phyloP scores from a whole-genome alignment of 164 flowering plant genomes.

The Piper betle region DNA sequence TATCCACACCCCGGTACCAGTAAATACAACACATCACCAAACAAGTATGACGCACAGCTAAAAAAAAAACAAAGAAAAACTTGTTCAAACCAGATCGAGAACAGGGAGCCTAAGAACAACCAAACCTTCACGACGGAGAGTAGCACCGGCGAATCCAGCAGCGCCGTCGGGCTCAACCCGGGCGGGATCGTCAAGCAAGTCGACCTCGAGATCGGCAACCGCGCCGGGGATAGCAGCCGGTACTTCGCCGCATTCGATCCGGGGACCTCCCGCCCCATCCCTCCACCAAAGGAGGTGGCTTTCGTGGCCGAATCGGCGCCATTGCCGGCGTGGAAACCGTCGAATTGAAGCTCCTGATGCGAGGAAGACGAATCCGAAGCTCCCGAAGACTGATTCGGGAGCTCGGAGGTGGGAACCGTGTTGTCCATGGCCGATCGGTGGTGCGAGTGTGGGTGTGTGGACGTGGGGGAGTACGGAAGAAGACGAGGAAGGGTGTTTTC shows the following conservation, averaged over 20 bases:
- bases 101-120: background rate
- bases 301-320: background rate
- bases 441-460: slow-evolving; percentile 2
- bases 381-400: background rate
- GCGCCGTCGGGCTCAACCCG: slow-evolving; percentile 67
- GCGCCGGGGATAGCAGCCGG: slow-evolving; percentile 85
- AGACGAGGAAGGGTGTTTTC: slow-evolving; percentile 1
- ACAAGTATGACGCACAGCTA: too few species aligned
- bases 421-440: background rate
- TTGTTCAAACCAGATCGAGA: too few species aligned
- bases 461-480: background rate
- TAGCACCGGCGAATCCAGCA: slow-evolving; percentile 57
- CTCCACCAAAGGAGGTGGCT: slow-evolving; percentile 4
- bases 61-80: too few species aligned
- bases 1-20: too few species aligned
- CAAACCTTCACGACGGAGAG: slow-evolving; percentile 47
- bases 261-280: slow-evolving; percentile 3
- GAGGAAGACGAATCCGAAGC: slow-evolving; percentile 2
- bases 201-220: slow-evolving; percentile 81
- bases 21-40: too few species aligned
- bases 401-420: slow-evolving; percentile 8
- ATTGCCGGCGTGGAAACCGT: slow-evolving; percentile 6
- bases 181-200: slow-evolving; percentile 65
- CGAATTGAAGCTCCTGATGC: slow-evolving; percentile 11
- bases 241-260: slow-evolving; percentile 43